Evolutionary conservation across 164 flowering plant species (phyloP), one percentile per base, ranked within the genome.

Genomic region (Malania oleifera): DNA sequence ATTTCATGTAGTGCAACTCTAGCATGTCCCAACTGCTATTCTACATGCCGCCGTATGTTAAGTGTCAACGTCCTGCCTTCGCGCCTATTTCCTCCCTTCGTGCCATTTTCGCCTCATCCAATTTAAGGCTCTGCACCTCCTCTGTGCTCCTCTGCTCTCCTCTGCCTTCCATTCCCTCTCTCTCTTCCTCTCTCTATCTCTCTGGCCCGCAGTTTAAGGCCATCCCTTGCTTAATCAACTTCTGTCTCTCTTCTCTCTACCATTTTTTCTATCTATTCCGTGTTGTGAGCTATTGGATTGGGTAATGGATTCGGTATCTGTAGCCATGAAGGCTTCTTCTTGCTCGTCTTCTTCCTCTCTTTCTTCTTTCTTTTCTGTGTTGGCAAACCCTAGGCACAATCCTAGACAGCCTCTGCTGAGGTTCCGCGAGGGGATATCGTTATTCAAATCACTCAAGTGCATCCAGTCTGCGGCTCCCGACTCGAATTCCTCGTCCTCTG

Each of bases 251-350:
- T 18, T 18, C 23, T 52, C 59, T 39, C 46, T 48, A 45, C 2
- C 54, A 22, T 22, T 29, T 38, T 23, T 18, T 27, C 43, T 34
- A 19, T 43, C 46, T 43, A 19, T 43, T 20, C n/a, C 46, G 4
- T 4, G 0, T 7, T 39, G 5, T 39, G 43, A 14, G 22, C 46
- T 7, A 18, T 20, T 2, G 46, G 5, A 18, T n/a, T 18, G 22
- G 46, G 17, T 54, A 9, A 79, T 77, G 82, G 82, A 78, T 13
- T 62, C 69, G 24, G 75, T 77, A 25, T 43, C 73, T 7, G 43
- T 65, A 20, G 59, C 65, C 40, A 56, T 66, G 65, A 67, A 56
- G 52, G 59, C 71, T 46, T 51, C 80, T 31, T 57, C 72, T 22
- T 59, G 71, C 43, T 59, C 64, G 14, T 53, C 44, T 22, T 24